Evolutionary conservation across 2,329 filamentous ascomycete species (phyloP).

Genomic region (Talaromyces sp.): DNA sequence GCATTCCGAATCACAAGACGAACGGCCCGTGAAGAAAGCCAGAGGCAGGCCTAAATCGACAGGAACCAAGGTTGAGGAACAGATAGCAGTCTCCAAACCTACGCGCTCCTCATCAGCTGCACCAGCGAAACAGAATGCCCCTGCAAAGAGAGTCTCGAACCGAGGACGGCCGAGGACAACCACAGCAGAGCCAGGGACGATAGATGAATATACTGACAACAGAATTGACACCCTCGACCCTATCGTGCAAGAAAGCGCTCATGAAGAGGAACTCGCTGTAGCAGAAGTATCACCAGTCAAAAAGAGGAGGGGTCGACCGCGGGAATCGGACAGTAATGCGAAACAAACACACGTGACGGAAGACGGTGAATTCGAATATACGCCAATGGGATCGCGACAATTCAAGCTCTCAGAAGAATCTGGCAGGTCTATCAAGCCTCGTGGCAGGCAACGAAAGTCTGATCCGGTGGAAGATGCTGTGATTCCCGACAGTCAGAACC

Average conservation of each 20-base stretch:
- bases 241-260: constrained; percentile 30
- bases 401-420: constrained; percentile 19
- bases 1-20: constrained; percentile 24
- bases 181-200: constrained; percentile 21
- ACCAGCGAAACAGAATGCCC: constrained; percentile 18
- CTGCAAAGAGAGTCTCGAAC: constrained; percentile 19
- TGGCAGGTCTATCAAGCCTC: constrained; percentile 20
- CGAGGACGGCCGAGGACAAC: constrained; percentile 30
- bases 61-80: constrained; percentile 44
- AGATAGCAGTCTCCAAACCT: constrained; percentile 26
- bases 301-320: constrained; percentile 22
- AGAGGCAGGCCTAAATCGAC: constrained; percentile 34
- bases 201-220: constrained; percentile 38
- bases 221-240: constrained; percentile 34
- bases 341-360: constrained; percentile 25
- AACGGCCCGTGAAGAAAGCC: constrained; percentile 34
- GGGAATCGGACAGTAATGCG: constrained; percentile 23
- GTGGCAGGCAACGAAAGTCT: constrained; percentile 18
- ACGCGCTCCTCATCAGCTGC: constrained; percentile 21
- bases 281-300: constrained; percentile 19
- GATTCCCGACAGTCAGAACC: constrained; percentile 27
- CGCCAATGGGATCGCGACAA: constrained; percentile 28
- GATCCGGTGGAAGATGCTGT: constrained; percentile 7
- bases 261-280: constrained; percentile 29
- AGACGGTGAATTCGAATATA: constrained; percentile 41